Conservation (phyloP, 345 rosid species). For the Hibiscus syriacus region DNA sequence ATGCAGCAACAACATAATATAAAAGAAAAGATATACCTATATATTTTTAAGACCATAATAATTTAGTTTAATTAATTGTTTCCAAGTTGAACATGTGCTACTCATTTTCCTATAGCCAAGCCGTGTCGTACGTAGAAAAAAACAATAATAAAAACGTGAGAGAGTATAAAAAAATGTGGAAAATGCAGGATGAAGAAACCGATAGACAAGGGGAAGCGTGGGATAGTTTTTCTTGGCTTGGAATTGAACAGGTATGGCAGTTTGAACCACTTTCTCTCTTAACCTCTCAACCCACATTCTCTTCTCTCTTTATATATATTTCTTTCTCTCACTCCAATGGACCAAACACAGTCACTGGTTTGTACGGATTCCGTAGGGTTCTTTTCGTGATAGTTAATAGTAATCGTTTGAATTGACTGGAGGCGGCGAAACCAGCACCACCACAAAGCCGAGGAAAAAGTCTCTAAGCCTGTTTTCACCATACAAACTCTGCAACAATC, state of each 20-base stretch:
- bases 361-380: slow-evolving; percentile 30
- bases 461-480: slow-evolving; percentile 35
- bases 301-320: neutral
- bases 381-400: neutral
- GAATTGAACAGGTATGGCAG: slow-evolving; percentile 54
- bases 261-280: slow-evolving; percentile 30
- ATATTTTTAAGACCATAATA: too few species aligned
- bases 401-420: slow-evolving; percentile 22
- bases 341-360: slow-evolving; percentile 1
- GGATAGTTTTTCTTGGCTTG: slow-evolving; percentile 51
- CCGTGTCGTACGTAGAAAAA: neutral
- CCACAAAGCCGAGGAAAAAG: slow-evolving; percentile 38
- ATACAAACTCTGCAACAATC: slow-evolving; percentile 33
- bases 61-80: too few species aligned
- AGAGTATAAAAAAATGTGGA: slow-evolving; percentile 35
- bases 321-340: neutral
- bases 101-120: neutral
- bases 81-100: neutral
- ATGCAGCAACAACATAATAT: too few species aligned
- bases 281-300: slow-evolving; percentile 12
- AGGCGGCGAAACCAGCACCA: slow-evolving; percentile 38
- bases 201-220: slow-evolving; percentile 51
- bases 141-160: too few species aligned
- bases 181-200: slow-evolving; percentile 44
- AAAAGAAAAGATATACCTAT: too few species aligned